A percentile compares a stretch with the other conserved stretches of the same genome.
Conservation (phyloP, 2,329 filamentous ascomycete genomes). For the Thelonectria rubi region DNA sequence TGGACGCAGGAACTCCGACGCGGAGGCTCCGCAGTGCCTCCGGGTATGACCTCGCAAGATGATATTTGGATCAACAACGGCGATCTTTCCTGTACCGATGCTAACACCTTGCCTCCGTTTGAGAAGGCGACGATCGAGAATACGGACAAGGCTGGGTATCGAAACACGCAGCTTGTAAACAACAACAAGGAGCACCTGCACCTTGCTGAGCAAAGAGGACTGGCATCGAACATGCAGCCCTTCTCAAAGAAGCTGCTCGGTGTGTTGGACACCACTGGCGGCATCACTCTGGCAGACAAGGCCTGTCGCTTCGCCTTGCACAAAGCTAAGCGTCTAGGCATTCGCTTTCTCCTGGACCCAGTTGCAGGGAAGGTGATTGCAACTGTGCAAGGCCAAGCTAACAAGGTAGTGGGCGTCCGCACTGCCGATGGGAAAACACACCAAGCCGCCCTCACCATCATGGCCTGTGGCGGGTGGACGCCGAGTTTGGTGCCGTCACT, state of each 20-base stretch:
- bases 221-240: constrained; percentile 48
- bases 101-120: constrained; percentile 2
- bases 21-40: background rate
- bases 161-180: constrained; percentile 4
- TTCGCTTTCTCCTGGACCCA: constrained; percentile 50
- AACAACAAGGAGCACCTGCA: constrained; percentile 30
- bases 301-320: constrained; percentile 56
- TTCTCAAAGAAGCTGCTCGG: constrained; percentile 49
- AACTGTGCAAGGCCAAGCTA: constrained; percentile 12
- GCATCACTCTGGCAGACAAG: constrained; percentile 55
- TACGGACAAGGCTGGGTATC: constrained; percentile 6
- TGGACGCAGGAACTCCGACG: constrained; percentile 14
- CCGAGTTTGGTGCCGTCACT: constrained; percentile 30
- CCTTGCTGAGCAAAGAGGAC: constrained; percentile 43
- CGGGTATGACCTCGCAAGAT: background rate
- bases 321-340: constrained; percentile 52
- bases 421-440: constrained; percentile 50
- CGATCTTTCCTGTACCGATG: constrained; percentile 9
- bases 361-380: constrained; percentile 36
- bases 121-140: constrained; percentile 16
- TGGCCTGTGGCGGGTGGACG: constrained; percentile 48
- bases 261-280: constrained; percentile 56
- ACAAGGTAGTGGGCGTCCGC: constrained; percentile 46
- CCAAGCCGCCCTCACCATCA: constrained; percentile 45
- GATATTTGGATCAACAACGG: constrained; percentile 20